phyloP scores from a whole-genome alignment of 805 yeast species.

The Ogataea pini region DNA sequence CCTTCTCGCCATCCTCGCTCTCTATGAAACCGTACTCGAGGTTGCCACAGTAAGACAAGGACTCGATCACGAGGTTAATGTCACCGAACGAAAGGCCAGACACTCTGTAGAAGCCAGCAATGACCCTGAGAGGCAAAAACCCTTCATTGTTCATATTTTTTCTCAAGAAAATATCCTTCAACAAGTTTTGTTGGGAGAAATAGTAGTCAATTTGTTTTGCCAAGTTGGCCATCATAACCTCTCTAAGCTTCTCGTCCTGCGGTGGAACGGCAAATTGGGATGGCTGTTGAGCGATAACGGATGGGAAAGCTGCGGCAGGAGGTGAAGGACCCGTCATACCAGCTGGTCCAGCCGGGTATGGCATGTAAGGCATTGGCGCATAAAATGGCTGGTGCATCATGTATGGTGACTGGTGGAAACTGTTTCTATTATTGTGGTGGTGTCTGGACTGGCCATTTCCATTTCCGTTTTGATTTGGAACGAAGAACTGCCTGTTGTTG shows the following conservation, averaged over 20 bases:
- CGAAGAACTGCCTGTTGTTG: slow-evolving; percentile 25
- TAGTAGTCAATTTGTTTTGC: slow-evolving; percentile 82
- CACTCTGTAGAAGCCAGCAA: slow-evolving; percentile 76
- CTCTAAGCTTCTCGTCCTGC: slow-evolving; percentile 24
- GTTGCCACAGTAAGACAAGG: slow-evolving; percentile 53
- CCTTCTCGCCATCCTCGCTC: slow-evolving; percentile 41
- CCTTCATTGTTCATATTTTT: slow-evolving; percentile 79
- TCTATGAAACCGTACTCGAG: slow-evolving; percentile 40
- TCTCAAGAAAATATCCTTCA: slow-evolving; percentile 81
- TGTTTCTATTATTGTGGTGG: slow-evolving; percentile 21
- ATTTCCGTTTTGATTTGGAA: slow-evolving; percentile 26
- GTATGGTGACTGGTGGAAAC: slow-evolving; percentile 25
- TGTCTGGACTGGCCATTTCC: slow-evolving; percentile 20
- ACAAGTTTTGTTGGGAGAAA: slow-evolving; percentile 82
- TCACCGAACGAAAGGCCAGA: slow-evolving; percentile 63
- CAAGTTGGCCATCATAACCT: slow-evolving; percentile 24
- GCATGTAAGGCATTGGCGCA: slow-evolving; percentile 29
- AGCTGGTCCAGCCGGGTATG: slow-evolving; percentile 21
- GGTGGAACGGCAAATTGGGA: slow-evolving; percentile 21
- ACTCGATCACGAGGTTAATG: slow-evolving; percentile 49
- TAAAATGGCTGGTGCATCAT: slow-evolving; percentile 27
- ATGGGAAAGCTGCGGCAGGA: slow-evolving; percentile 13
- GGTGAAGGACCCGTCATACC: not conserved
- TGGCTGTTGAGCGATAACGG: slow-evolving; percentile 23
- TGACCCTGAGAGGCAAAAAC: slow-evolving; percentile 60